Conservation (phyloP, 139 green algal genomes). For the Chlorella sp. region DNA sequence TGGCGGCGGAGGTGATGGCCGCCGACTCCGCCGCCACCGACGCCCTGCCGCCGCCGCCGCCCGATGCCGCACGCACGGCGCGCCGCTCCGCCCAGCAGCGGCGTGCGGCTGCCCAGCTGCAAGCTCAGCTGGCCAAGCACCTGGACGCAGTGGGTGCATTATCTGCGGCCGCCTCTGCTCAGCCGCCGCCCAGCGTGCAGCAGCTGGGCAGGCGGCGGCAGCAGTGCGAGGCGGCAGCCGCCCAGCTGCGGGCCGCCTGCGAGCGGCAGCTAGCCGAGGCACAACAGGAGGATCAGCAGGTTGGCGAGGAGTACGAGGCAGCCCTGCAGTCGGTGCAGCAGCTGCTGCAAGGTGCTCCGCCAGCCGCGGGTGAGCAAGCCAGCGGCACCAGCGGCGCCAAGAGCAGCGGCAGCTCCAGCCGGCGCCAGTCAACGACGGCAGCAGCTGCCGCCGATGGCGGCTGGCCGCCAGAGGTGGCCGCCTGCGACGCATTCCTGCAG, state of each 20-base stretch:
- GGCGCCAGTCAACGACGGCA: too few relatives aligned
- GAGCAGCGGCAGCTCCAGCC: too few relatives aligned
- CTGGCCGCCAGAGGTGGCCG: constrained; percentile 32
- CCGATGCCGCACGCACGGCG: background rate
- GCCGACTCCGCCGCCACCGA: background rate
- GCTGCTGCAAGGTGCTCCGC: background rate
- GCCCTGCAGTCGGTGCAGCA: background rate
- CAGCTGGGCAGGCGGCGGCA: background rate
- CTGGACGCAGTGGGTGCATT: background rate
- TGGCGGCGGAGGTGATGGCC: background rate
- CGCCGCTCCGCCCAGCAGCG: background rate
- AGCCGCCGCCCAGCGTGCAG: background rate
- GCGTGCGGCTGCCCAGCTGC: background rate
- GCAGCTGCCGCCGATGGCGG: background rate
- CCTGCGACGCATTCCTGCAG: constrained; percentile 34
- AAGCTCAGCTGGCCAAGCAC: background rate
- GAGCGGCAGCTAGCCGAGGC: background rate
- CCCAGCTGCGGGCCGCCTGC: background rate
- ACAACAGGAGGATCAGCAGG: background rate
- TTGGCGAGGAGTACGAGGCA: background rate
- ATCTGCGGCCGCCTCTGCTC: too few relatives aligned
- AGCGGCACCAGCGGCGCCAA: background rate
- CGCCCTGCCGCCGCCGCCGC: background rate
- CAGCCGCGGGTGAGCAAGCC: background rate
- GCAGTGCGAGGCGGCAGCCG: background rate